These are phyloP conservation scores for Skeletonema menzelii DNA, from an alignment of 108 stramenopile genomes.

Conservation along the genomic window DNA sequence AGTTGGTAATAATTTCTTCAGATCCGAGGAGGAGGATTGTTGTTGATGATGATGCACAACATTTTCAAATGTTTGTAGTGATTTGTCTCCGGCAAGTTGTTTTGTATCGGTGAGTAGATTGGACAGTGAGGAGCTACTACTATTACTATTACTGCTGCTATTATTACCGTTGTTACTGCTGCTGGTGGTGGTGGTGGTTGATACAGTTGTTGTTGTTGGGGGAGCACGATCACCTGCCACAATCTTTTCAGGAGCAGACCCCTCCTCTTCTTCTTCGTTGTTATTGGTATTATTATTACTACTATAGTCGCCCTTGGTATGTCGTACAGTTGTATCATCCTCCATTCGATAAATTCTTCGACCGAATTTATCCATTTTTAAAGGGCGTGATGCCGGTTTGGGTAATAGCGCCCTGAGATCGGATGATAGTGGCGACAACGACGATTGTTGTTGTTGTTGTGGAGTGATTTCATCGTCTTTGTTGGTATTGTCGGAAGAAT, in stretches of 20 bases:
- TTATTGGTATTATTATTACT: no score
- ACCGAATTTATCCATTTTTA: conserved; percentile 28
- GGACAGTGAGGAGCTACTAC: not conserved
- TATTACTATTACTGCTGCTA: not conserved
- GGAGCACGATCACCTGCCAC: not conserved
- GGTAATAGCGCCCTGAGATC: conserved; percentile 15
- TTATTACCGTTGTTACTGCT: not conserved
- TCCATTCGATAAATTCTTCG: conserved; percentile 21
- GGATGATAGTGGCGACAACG: not conserved
- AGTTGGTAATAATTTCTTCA: conserved; percentile 15
- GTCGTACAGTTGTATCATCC: conserved; percentile 18
- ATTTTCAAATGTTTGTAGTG: not conserved
- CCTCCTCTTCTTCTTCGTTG: not conserved
- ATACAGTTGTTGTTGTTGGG: no score
- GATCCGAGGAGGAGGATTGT: not conserved
- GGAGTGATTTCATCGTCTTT: not conserved
- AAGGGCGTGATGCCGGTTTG: conserved; percentile 13
- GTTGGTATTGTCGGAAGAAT: not conserved
- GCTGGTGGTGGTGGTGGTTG: not conserved
- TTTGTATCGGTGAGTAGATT: not conserved
- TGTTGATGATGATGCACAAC: not conserved
- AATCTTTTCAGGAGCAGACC: not conserved
- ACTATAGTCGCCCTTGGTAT: conserved; percentile 21
- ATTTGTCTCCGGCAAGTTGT: conserved; percentile 4
- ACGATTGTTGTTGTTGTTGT: no score